phyloP scores from a whole-genome alignment of 805 yeast species.

The Metschnikowia similis region DNA sequence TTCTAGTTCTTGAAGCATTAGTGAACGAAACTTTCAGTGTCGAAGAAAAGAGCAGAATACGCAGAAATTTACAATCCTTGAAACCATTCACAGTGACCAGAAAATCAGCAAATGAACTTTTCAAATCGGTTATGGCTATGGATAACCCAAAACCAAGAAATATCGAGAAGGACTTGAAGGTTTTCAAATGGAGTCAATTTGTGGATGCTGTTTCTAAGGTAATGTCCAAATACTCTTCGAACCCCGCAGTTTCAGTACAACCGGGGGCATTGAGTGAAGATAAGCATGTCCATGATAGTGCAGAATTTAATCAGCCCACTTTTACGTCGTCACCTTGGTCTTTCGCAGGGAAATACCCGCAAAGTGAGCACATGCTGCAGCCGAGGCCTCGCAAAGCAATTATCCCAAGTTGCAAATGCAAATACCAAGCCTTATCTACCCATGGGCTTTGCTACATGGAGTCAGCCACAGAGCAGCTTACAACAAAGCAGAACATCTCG shows the following conservation, averaged over 20 bases:
- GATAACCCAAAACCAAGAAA: constrained; percentile 63
- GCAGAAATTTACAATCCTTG: constrained; percentile 62
- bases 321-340: constrained; percentile 52
- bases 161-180: constrained; percentile 68
- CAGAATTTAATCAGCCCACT: background rate
- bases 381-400: constrained; percentile 14
- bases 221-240: constrained; percentile 48
- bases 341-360: constrained; percentile 47
- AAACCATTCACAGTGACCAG: constrained; percentile 59
- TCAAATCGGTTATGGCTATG: constrained; percentile 51
- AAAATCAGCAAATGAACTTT: constrained; percentile 16
- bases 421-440: constrained; percentile 4
- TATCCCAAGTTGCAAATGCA: background rate
- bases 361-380: constrained; percentile 6
- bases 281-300: background rate
- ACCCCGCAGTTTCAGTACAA: constrained; percentile 10
- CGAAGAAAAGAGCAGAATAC: constrained; percentile 66
- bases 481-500: constrained; percentile 6
- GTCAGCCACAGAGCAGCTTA: background rate
- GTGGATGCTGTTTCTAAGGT: constrained; percentile 54
- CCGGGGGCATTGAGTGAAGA: background rate
- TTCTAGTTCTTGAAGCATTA: constrained; percentile 51
- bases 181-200: constrained; percentile 54
- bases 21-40: constrained; percentile 53
- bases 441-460: background rate